Percentiles rank a stretch among this genome's conserved stretches.
These are phyloP conservation scores for Globisporangium polare DNA, from an alignment of 352 stramenopile species.

Conservation along the genomic window DNA sequence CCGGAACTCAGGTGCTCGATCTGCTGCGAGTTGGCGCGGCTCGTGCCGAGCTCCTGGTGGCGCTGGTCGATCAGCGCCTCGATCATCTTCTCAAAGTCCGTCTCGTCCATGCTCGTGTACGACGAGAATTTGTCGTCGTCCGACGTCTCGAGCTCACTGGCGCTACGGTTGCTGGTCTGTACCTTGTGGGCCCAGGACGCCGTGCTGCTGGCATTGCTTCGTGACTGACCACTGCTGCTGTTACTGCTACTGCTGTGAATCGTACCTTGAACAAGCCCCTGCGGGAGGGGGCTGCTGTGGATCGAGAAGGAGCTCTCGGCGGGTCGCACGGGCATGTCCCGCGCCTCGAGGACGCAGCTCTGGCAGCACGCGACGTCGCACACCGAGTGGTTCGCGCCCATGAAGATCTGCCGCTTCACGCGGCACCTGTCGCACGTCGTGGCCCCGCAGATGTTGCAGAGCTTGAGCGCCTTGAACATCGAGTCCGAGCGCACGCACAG, in stretches of 20 bases:
- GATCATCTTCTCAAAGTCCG: conserved; percentile 17
- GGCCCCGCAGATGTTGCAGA: conserved; percentile 24
- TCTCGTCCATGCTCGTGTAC: conserved; percentile 11
- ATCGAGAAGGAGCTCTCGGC: conserved; percentile 16
- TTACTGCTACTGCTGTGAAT: background rate
- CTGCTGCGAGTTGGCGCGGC: conserved; percentile 7
- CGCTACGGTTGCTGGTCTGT: background rate
- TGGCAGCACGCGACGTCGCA: conserved; percentile 30
- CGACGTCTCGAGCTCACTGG: background rate
- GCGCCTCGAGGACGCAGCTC: conserved; percentile 29
- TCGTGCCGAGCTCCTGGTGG: background rate
- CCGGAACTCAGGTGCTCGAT: background rate
- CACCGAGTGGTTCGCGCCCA: conserved; percentile 17
- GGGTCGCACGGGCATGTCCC: conserved; percentile 20
- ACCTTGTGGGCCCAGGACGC: no score
- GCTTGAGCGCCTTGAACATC: conserved; percentile 16
- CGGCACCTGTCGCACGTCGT: conserved; percentile 23
- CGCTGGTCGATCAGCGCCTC: conserved; percentile 19
- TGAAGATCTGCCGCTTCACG: conserved; percentile 26
- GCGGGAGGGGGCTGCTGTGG: background rate
- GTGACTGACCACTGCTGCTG: background rate
- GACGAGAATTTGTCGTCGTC: conserved; percentile 11
- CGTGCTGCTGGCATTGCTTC: background rate
- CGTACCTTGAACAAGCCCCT: background rate
- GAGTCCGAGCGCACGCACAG: conserved; percentile 18